Evolutionary conservation across 331 rosid genomes (phyloP).

Genomic region (Pyracantha coccinea): DNA sequence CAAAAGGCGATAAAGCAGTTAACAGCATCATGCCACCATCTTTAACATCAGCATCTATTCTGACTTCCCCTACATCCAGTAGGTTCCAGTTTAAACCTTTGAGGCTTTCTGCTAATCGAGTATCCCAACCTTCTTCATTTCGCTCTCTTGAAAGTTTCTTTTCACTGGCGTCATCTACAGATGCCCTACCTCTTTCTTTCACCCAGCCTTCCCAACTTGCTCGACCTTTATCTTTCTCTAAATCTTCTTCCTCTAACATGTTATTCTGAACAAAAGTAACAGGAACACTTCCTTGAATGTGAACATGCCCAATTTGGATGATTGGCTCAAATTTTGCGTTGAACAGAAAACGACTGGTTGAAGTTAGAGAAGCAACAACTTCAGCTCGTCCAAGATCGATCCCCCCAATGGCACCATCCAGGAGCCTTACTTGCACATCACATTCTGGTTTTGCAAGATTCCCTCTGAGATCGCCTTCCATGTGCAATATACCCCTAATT

Average conservation of each 20-base stretch:
- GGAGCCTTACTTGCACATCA: conserved; percentile 93
- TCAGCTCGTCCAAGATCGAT: conserved; percentile 88
- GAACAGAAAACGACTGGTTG: conserved; percentile 78
- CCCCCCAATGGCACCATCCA: conserved; percentile 89
- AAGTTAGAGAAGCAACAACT: conserved; percentile 84
- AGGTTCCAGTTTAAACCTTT: conserved; percentile 73
- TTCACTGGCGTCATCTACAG: conserved; percentile 36
- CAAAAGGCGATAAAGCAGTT: conserved; percentile 84
- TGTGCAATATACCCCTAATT: conserved; percentile 79
- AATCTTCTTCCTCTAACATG: conserved; percentile 43
- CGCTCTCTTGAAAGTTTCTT: conserved; percentile 53
- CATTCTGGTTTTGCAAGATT: conserved; percentile 87
- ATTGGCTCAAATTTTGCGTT: conserved; percentile 88
- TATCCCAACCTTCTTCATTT: conserved; percentile 74
- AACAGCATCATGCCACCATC: conserved; percentile 98
- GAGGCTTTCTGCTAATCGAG: conserved; percentile 72
- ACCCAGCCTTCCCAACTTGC: conserved; percentile 58
- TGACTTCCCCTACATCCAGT: conserved; percentile 80
- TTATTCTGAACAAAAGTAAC: conserved; percentile 55
- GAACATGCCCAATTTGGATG: conserved; percentile 81
- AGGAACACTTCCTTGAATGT: conserved; percentile 86
- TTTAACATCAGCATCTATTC: conserved; percentile 82
- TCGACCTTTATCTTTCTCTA: conserved; percentile 41
- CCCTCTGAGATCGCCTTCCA: conserved; percentile 99
- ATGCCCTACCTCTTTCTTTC: conserved; percentile 46